Conservation (phyloP, 495 filamentous ascomycete species). For the Apiosordaria backusii region DNA sequence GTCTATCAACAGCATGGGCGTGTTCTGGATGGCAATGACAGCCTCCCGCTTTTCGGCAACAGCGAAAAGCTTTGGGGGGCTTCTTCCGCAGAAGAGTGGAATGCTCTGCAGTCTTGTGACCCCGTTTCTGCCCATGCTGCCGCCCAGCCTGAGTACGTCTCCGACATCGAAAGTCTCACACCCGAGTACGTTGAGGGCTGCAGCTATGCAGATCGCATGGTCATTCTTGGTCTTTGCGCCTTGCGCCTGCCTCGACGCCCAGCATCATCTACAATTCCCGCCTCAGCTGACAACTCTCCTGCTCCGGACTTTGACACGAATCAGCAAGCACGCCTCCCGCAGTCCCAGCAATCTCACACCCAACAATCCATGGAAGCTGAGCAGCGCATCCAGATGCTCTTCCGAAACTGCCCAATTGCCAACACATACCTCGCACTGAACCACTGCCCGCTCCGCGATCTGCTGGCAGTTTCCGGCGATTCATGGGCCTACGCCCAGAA, state of each 20-base stretch:
- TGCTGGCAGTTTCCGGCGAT: slow-evolving; percentile 47
- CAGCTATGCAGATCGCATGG: slow-evolving; percentile 33
- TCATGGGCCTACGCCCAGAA: slow-evolving; percentile 49
- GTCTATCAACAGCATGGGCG: slow-evolving; percentile 48
- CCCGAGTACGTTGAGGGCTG: slow-evolving; percentile 28
- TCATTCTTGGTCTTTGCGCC: slow-evolving; percentile 36
- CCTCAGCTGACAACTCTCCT: slow-evolving; percentile 26
- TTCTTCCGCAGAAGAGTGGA: slow-evolving; percentile 36
- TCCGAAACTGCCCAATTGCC: slow-evolving; percentile 36
- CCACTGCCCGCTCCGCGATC: slow-evolving; percentile 46
- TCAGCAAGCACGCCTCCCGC: slow-evolving; percentile 19
- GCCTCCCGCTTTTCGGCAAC: slow-evolving; percentile 37
- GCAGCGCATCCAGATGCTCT: slow-evolving; percentile 37
- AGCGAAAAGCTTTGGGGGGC: slow-evolving; percentile 42
- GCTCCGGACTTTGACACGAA: slow-evolving; percentile 23
- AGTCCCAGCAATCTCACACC: background rate
- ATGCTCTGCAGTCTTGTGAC: slow-evolving; percentile 10
- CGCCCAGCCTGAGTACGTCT: slow-evolving; percentile 23
- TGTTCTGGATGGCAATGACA: slow-evolving; percentile 30
- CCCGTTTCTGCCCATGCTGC: slow-evolving; percentile 27
- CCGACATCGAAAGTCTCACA: slow-evolving; percentile 31
- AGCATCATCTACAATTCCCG: slow-evolving; percentile 7
- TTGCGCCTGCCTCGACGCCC: slow-evolving; percentile 39
- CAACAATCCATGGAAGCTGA: slow-evolving; percentile 25
- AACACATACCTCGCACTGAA: slow-evolving; percentile 48